Percentiles rank a stretch among this genome's conserved stretches.
phyloP scores from a whole-genome alignment of 768 basidiomycete genomes.

The Suillus brevipes region DNA sequence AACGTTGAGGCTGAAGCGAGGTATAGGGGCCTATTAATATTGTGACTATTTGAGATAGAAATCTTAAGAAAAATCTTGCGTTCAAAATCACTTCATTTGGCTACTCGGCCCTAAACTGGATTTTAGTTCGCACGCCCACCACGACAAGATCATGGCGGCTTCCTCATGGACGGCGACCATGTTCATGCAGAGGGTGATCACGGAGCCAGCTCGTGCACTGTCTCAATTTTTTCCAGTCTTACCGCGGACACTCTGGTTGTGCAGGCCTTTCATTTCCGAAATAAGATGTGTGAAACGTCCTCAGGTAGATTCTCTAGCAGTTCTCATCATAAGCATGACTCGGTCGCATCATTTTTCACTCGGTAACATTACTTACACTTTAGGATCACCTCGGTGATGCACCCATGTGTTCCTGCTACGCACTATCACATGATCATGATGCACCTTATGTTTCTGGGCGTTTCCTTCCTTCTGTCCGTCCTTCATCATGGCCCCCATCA shows the following conservation, averaged over 20 bases:
- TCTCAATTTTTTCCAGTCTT: constrained; percentile 47
- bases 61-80: too few relatives aligned
- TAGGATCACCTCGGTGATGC: not conserved
- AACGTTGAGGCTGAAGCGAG: too few relatives aligned
- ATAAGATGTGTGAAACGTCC: not conserved
- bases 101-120: too few relatives aligned
- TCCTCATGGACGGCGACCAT: constrained; percentile 8
- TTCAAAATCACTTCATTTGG: too few relatives aligned
- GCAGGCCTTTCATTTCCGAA: constrained; percentile 25
- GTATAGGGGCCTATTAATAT: too few relatives aligned
- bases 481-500: constrained; percentile 37
- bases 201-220: not conserved
- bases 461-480: not conserved
- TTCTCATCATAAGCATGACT: too few relatives aligned
- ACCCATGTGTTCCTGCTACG: not conserved
- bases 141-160: too few relatives aligned
- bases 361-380: too few relatives aligned
- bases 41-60: too few relatives aligned
- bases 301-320: too few relatives aligned
- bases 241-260: constrained; percentile 34
- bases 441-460: not conserved
- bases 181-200: constrained; percentile 33
- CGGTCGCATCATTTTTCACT: too few relatives aligned
- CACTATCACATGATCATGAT: not conserved
- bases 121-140: too few relatives aligned